Evolutionary conservation across 1,139 yeast species (phyloP).

Genomic region (Pichia kudriavzevii): DNA sequence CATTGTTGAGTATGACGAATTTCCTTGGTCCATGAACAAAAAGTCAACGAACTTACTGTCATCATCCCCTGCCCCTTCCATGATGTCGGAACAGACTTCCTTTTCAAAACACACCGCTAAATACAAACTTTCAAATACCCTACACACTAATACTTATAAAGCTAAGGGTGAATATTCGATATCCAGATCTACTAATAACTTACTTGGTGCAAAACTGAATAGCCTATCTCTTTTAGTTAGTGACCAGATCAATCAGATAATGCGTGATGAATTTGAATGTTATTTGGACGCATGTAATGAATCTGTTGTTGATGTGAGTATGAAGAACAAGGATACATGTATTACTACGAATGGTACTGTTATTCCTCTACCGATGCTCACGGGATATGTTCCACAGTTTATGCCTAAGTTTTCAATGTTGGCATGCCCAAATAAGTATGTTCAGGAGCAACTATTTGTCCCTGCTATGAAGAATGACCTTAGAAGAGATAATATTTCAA

Average conservation of each 20-base stretch:
- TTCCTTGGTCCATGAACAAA: conserved; percentile 27
- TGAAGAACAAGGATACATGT: not conserved
- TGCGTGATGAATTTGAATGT: conserved; percentile 10
- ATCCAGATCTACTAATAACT: conserved; percentile 6
- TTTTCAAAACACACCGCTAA: conserved; percentile 2
- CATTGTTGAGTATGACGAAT: conserved; percentile 37
- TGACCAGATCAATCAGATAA: conserved; percentile 8
- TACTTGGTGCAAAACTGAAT: conserved; percentile 2
- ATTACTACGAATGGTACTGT: conserved; percentile 4
- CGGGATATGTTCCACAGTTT: conserved; percentile 46
- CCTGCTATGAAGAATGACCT: conserved; percentile 24
- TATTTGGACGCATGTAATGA: conserved; percentile 1
- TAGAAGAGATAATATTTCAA: conserved; percentile 1
- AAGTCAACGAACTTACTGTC: conserved; percentile 4
- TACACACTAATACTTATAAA: conserved; percentile 2
- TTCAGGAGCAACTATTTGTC: conserved; percentile 17
- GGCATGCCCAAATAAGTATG: conserved; percentile 35
- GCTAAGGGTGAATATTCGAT: conserved; percentile 5
- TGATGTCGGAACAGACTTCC: conserved; percentile 3
- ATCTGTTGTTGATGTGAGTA: conserved; percentile 6
- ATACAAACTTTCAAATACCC: conserved; percentile 3
- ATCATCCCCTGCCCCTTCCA: conserved; percentile 9
- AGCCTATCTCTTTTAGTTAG: conserved; percentile 5
- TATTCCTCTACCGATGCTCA: conserved; percentile 32
- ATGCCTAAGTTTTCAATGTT: conserved; percentile 45